Evolutionary conservation across 371 early-diverging fungal species (phyloP), one percentile per base, ranked within the genome.

Genomic region (Zychaea mexicana): DNA sequence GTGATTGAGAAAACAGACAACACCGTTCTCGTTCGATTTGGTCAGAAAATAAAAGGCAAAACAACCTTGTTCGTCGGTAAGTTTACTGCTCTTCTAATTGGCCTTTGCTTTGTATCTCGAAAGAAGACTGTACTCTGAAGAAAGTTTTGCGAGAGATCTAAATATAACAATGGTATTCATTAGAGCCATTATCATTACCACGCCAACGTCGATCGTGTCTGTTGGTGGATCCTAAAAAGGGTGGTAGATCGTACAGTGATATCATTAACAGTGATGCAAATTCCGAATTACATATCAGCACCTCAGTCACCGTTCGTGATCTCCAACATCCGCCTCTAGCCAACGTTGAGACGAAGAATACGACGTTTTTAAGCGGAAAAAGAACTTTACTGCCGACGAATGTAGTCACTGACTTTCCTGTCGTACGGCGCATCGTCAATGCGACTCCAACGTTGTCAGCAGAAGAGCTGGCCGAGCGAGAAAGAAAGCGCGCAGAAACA

Each of bases 171-270:
- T n/a, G n/a, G n/a, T n/a, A n/a, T n/a, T n/a, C 57, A 46, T 21
- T 66, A 76, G 81, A 81, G 32, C 81, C 78, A 4, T 46, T 76
- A 3, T 78, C 81, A 0, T 73, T 76, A 6, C 78, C 76, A 2
- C 36, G 71, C 2, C 74, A 60, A 22, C 64, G 49, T 22, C 63
- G 57, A 17, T 78, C 78, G 0, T 17, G 65, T 24, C 30, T 62
- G 0, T 52, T 80, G 1, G 78, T 81, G 0, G 81, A 81, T 26
- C 74, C 74, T 0, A 81, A 81, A 33, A 81, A 81, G 47, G 53
- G 21, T 1, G 68, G 60, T 1, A 45, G 59, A 13, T 58, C 68
- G 0, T 71, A 70, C 27, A 32, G 31, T 10, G 64, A 72, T 1
- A 78, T 81, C 42, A 61, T 78, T 12, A 67, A 74, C 54, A 70